These are phyloP conservation scores for Lasiodiplodia gonubiensis DNA, from an alignment of 2,329 filamentous ascomycete species.

Conservation along the genomic window DNA sequence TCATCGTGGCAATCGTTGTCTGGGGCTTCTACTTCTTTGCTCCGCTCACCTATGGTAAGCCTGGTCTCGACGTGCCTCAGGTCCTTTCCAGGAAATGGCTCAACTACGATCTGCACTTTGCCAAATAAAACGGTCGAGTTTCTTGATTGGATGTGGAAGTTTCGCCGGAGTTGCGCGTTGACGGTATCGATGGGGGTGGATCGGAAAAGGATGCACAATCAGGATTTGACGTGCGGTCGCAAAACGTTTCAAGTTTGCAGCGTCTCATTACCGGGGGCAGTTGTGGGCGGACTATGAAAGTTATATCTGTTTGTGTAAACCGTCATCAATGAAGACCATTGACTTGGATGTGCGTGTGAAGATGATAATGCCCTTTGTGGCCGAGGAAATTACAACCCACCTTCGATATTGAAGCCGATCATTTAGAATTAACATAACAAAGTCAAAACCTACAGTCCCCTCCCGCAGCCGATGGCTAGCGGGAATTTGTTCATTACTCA, in stretches of 20 bases:
- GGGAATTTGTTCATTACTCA: too few species aligned
- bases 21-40: conserved; percentile 93
- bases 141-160: not conserved
- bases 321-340: not conserved
- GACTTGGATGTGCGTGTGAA: not conserved
- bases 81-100: conserved; percentile 91
- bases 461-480: too few species aligned
- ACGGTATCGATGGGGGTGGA: not conserved
- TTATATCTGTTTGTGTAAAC: not conserved
- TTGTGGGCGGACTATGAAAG: not conserved
- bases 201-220: conserved; percentile 7
- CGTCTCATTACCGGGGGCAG: not conserved
- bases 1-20: conserved; percentile 71
- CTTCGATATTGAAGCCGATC: too few species aligned
- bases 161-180: conserved; percentile 7
- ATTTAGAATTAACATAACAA: too few species aligned
- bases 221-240: not conserved
- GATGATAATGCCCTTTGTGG: not conserved
- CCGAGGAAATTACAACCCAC: too few species aligned
- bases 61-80: conserved; percentile 78
- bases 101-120: conserved; percentile 96
- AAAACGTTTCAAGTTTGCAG: not conserved
- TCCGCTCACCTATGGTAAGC: conserved; percentile 93
- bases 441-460: too few species aligned
- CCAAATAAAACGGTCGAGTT: conserved; percentile 71